Percentiles rank a stretch among this genome's conserved stretches.
phyloP scores from a whole-genome alignment of 768 basidiomycete genomes.

The Amanita rubescens region DNA sequence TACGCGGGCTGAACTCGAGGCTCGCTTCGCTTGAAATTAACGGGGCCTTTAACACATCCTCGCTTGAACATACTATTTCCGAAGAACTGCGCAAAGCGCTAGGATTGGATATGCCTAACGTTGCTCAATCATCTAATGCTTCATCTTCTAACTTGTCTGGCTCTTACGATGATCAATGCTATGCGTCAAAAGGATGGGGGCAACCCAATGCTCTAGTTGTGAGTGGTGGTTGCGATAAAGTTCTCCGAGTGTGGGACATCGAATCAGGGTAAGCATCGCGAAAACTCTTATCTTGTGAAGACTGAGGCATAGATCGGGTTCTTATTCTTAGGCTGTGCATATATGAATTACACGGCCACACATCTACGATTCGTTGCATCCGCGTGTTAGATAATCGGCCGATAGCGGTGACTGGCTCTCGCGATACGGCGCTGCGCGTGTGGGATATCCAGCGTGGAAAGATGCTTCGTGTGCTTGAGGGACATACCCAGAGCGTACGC shows the following conservation, averaged over 20 bases:
- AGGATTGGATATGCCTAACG: conserved; percentile 24
- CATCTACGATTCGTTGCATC: conserved; percentile 86
- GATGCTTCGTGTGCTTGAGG: conserved; percentile 55
- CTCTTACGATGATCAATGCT: conserved; percentile 35
- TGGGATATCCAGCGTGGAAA: conserved; percentile 90
- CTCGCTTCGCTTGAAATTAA: conserved; percentile 1
- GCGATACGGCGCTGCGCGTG: conserved; percentile 79
- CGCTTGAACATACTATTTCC: conserved; percentile 24
- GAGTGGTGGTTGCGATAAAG: conserved; percentile 90
- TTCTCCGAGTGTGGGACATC: conserved; percentile 89
- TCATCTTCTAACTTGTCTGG: conserved; percentile 3
- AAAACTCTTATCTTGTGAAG: neutral
- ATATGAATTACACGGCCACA: conserved; percentile 76
- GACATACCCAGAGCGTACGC: conserved; percentile 77
- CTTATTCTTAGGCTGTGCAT: conserved; percentile 46
- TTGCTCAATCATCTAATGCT: neutral
- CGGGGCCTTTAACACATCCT: neutral
- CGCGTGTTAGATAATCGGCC: conserved; percentile 83
- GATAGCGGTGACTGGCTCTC: conserved; percentile 83
- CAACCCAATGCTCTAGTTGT: conserved; percentile 78
- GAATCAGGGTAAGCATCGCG: conserved; percentile 58
- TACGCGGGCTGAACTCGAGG: conserved; percentile 1
- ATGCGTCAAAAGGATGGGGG: conserved; percentile 83
- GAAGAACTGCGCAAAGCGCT: conserved; percentile 40
- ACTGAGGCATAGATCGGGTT: neutral